These are phyloP conservation scores for Chaetomium sp. DNA, from an alignment of 2,329 filamentous ascomycete species.

Conservation along the genomic window DNA sequence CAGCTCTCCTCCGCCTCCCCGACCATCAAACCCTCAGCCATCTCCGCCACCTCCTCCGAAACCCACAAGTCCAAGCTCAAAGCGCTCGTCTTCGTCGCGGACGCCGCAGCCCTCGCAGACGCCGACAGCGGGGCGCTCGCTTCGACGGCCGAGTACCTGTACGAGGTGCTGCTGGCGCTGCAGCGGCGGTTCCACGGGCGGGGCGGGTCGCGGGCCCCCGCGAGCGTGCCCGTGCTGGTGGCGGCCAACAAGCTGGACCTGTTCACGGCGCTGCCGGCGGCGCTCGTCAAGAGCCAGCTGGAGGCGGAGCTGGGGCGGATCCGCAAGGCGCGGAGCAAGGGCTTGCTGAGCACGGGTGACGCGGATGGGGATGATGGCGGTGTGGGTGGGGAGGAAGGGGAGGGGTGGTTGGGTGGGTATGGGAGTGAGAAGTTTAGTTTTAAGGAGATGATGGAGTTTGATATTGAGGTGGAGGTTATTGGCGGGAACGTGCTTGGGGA, in stretches of 20 bases:
- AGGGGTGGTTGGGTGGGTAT: slow-evolving; percentile 82
- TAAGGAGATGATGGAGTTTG: slow-evolving; percentile 78
- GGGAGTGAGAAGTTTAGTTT: slow-evolving; percentile 79
- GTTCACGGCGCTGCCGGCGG: slow-evolving; percentile 84
- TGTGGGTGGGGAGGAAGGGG: slow-evolving; percentile 68
- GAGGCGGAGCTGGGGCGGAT: slow-evolving; percentile 82
- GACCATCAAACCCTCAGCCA: slow-evolving; percentile 11
- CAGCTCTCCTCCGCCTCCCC: slow-evolving; percentile 42
- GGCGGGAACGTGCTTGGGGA: slow-evolving; percentile 71
- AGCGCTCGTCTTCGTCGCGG: slow-evolving; percentile 85
- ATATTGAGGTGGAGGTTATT: slow-evolving; percentile 73
- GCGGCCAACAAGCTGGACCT: slow-evolving; percentile 95
- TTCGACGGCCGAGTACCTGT: slow-evolving; percentile 79
- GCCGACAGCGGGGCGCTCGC: slow-evolving; percentile 63
- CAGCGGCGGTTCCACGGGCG: slow-evolving; percentile 61
- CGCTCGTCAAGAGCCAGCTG: slow-evolving; percentile 71
- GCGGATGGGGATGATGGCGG: slow-evolving; percentile 55
- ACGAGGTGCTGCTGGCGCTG: slow-evolving; percentile 81
- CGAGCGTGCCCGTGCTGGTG: slow-evolving; percentile 72
- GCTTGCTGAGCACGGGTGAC: slow-evolving; percentile 79
- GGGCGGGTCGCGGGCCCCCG: slow-evolving; percentile 44
- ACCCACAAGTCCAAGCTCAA: slow-evolving; percentile 54
- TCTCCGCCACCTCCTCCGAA: slow-evolving; percentile 22
- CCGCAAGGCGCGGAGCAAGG: slow-evolving; percentile 74
- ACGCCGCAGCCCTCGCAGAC: slow-evolving; percentile 69